A percentile compares a stretch with the other conserved stretches of the same genome.
phyloP scores from a whole-genome alignment of 1,139 yeast genomes.

The Yamadazyma blattariae region DNA sequence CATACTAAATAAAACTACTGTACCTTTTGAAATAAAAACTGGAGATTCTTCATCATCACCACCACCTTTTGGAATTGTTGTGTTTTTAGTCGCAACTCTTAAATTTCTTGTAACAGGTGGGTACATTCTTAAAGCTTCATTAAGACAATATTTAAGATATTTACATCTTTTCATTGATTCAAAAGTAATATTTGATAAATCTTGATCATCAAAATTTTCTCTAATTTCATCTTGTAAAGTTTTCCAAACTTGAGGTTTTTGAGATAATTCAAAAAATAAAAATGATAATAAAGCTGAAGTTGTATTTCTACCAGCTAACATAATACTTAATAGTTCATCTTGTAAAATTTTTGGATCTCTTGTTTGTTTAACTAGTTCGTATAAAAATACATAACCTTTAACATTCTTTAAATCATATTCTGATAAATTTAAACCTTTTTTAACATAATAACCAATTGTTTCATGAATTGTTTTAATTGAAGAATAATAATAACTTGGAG shows the following conservation, averaged over 20 bases:
- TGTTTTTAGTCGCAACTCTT: slow-evolving; percentile 39
- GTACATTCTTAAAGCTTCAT: slow-evolving; percentile 49
- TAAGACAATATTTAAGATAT: slow-evolving; percentile 46
- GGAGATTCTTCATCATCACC: slow-evolving; percentile 45
- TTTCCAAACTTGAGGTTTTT: slow-evolving; percentile 34
- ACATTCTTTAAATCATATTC: slow-evolving; percentile 24
- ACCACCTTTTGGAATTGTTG: slow-evolving; percentile 53
- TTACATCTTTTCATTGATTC: slow-evolving; percentile 49
- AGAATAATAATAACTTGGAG: slow-evolving; percentile 25
- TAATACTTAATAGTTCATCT: slow-evolving; percentile 46
- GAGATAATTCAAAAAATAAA: slow-evolving; percentile 38
- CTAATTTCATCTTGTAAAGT: slow-evolving; percentile 33
- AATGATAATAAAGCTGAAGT: slow-evolving; percentile 50
- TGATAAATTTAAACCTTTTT: slow-evolving; percentile 21
- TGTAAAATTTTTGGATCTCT: slow-evolving; percentile 43
- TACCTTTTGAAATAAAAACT: slow-evolving; percentile 42
- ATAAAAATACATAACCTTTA: slow-evolving; percentile 44
- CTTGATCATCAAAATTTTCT: slow-evolving; percentile 23
- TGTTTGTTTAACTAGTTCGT: slow-evolving; percentile 45
- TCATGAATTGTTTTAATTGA: slow-evolving; percentile 22
- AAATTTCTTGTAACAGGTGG: slow-evolving; percentile 53
- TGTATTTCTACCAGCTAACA: slow-evolving; percentile 53
- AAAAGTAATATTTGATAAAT: slow-evolving; percentile 26
- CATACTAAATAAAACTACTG: slow-evolving; percentile 34
- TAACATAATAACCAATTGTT: slow-evolving; percentile 24